These are phyloP conservation scores for Cutaneotrichosporon curvatum DNA, from an alignment of 1,284 basidiomycete species.

Conservation along the genomic window DNA sequence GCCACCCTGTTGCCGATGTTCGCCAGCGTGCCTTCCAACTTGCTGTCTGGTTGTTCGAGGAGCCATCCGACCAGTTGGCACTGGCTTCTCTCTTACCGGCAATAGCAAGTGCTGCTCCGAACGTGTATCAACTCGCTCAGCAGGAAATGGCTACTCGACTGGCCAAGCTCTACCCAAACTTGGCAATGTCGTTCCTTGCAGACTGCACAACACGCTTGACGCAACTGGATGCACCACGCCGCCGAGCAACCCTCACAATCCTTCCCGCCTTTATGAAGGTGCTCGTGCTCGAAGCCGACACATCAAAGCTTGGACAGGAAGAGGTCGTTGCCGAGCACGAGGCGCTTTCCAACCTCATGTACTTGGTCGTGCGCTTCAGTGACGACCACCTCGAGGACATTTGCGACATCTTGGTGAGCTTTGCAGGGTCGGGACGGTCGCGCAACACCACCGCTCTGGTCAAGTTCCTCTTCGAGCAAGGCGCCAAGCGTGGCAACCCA, in stretches of 20 bases:
- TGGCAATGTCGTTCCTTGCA: constrained; percentile 61
- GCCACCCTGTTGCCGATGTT: constrained; percentile 61
- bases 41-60: constrained; percentile 64
- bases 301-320: constrained; percentile 26
- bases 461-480: constrained; percentile 79
- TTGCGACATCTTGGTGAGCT: constrained; percentile 68
- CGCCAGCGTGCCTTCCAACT: constrained; percentile 72
- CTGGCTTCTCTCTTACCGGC: constrained; percentile 63
- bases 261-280: constrained; percentile 73
- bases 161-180: constrained; percentile 68
- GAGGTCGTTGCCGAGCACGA: constrained; percentile 53
- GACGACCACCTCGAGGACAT: constrained; percentile 75
- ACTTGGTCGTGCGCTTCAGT: constrained; percentile 71
- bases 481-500: constrained; percentile 70
- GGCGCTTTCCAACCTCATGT: constrained; percentile 74
- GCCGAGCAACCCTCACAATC: constrained; percentile 56
- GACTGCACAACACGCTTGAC: constrained; percentile 70
- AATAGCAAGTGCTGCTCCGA: constrained; percentile 65
- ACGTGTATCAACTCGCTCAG: constrained; percentile 74
- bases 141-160: constrained; percentile 68
- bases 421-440: constrained; percentile 39
- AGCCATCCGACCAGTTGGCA: constrained; percentile 48
- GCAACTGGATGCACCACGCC: constrained; percentile 55
- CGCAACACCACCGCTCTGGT: constrained; percentile 70
- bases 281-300: constrained; percentile 54